Percentiles rank a stretch among this genome's conserved stretches.
Evolutionary conservation across 192 early-diverging fungal genomes (phyloP).

Genomic region (Gaertneriomyces sp.): DNA sequence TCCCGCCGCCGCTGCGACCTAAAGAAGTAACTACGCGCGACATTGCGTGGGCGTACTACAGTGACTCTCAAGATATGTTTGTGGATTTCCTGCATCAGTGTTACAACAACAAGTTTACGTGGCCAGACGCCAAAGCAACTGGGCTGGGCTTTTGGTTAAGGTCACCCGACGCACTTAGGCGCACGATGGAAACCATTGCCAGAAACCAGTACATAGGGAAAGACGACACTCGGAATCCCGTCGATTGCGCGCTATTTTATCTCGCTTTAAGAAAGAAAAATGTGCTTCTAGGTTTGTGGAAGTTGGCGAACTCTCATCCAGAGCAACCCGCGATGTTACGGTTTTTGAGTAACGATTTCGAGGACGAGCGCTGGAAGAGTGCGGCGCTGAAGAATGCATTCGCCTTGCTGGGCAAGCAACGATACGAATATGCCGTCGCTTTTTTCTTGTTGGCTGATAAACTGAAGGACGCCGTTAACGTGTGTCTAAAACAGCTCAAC

Average conservation of each 20-base stretch:
- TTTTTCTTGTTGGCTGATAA: conserved; percentile 91
- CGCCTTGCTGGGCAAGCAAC: conserved; percentile 90
- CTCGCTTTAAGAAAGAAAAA: conserved; percentile 87
- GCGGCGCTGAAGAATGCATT: conserved; percentile 98
- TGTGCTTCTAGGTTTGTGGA: conserved; percentile 87
- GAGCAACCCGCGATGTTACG: conserved; percentile 86
- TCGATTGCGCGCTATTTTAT: conserved; percentile 84
- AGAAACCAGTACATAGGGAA: conserved; percentile 77
- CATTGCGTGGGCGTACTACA: conserved; percentile 80
- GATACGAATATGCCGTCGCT: conserved; percentile 89
- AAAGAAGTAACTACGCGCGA: conserved; percentile 50
- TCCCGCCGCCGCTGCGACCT: conserved; percentile 10
- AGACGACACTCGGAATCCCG: conserved; percentile 64
- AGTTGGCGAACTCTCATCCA: conserved; percentile 71
- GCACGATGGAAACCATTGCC: conserved; percentile 81
- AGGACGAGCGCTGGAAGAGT: conserved; percentile 81
- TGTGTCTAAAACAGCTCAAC: conserved; percentile 86
- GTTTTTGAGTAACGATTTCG: conserved; percentile 92
- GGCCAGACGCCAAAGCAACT: conserved; percentile 75
- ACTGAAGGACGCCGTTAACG: conserved; percentile 85
- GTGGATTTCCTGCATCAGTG: conserved; percentile 53
- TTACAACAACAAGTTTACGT: conserved; percentile 62
- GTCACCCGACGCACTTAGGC: conserved; percentile 62
- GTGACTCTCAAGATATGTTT: conserved; percentile 75
- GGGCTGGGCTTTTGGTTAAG: conserved; percentile 86